These are phyloP conservation scores for Penicillium nucicola DNA, from an alignment of 495 filamentous ascomycete species.

Conservation along the genomic window DNA sequence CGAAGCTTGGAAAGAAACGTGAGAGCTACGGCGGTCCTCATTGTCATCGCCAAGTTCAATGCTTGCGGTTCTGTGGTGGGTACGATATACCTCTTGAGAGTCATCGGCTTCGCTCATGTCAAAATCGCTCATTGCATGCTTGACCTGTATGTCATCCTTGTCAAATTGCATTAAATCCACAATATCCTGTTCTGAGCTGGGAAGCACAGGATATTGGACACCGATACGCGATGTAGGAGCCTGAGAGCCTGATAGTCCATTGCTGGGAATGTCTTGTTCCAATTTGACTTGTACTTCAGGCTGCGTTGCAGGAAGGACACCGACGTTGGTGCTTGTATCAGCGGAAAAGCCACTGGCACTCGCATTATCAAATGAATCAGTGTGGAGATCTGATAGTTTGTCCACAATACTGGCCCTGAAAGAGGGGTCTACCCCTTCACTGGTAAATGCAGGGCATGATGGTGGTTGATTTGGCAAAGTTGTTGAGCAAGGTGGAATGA, in stretches of 20 bases:
- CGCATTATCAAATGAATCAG: constrained; percentile 21
- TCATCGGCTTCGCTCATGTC: constrained; percentile 11
- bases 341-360: constrained; percentile 4
- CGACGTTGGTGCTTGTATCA: not conserved
- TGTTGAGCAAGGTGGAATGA: not conserved
- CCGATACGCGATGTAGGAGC: too few relatives aligned
- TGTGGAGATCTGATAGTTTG: constrained; percentile 26
- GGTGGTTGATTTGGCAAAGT: not conserved
- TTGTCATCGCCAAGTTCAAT: constrained; percentile 39
- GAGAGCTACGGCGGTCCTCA: not conserved
- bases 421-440: constrained; percentile 11
- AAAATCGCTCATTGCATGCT: not conserved
- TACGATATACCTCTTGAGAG: constrained; percentile 16
- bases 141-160: not conserved
- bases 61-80: constrained; percentile 38
- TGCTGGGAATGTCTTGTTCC: not conserved
- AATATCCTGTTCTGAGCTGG: not conserved
- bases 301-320: constrained; percentile 3
- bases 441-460: not conserved
- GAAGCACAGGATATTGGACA: not conserved
- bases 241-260: not conserved
- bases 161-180: not conserved
- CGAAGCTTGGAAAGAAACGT: too few relatives aligned
- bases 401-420: constrained; percentile 31
- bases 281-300: not conserved